These are phyloP conservation scores for Iris pallida DNA, from an alignment of 116 monocot genomes.

Conservation along the genomic window DNA sequence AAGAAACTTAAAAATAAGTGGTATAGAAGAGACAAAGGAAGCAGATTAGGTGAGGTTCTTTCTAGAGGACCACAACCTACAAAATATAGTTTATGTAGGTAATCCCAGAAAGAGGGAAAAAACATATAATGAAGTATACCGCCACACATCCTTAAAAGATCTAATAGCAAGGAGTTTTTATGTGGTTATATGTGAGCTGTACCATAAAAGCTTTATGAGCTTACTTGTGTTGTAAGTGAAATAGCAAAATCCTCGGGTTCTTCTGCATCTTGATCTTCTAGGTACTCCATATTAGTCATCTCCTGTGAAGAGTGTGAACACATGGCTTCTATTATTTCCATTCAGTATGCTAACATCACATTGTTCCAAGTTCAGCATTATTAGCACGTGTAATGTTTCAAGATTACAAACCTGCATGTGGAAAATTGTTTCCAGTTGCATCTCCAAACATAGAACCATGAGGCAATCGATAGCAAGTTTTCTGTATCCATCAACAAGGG, in stretches of 20 bases:
- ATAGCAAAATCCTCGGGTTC: constrained; percentile 97
- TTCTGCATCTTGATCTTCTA: constrained; percentile 97
- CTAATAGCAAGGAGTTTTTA: too few species aligned
- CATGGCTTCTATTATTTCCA: background rate
- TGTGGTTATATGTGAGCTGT: too few species aligned
- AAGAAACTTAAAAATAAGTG: too few species aligned
- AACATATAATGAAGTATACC: too few species aligned
- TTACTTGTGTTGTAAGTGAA: constrained; percentile 87
- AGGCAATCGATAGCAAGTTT: constrained; percentile 88
- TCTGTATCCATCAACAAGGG: constrained; percentile 82
- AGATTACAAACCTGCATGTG: constrained; percentile 70
- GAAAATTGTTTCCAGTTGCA: constrained; percentile 93
- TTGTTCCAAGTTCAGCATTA: background rate
- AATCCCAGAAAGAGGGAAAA: too few species aligned
- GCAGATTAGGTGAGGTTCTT: too few species aligned
- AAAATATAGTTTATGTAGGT: too few species aligned
- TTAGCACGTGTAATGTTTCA: background rate
- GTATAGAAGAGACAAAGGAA: too few species aligned
- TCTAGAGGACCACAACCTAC: too few species aligned
- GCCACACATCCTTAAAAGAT: too few species aligned
- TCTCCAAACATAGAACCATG: constrained; percentile 89
- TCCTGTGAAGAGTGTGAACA: constrained; percentile 40
- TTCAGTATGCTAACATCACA: background rate
- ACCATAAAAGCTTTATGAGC: constrained; percentile 5
- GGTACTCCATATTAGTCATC: constrained; percentile 80